phyloP scores from a whole-genome alignment of 1,284 basidiomycete species.

The Tetrapyrgos nigripes region DNA sequence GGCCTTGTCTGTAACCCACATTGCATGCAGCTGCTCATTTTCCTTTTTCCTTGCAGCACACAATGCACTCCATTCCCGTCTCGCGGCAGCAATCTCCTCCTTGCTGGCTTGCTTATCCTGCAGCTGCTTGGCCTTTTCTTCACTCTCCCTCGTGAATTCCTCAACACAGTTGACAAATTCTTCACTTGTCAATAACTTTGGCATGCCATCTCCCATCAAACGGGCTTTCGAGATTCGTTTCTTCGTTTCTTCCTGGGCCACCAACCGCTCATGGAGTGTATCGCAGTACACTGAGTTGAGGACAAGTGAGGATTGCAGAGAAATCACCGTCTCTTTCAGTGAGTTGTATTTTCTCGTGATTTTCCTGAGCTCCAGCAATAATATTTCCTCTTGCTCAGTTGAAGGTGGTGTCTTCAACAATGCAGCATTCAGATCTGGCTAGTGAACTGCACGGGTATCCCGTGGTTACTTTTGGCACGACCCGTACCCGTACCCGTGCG shows the following conservation, averaged over 20 bases:
- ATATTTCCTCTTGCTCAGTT: constrained; percentile 17
- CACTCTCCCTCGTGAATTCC: constrained; percentile 6
- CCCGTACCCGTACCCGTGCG: too few relatives aligned
- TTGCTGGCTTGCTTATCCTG: too few relatives aligned
- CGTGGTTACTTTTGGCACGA: too few relatives aligned
- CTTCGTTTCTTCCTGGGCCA: constrained; percentile 28
- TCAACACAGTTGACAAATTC: constrained; percentile 13
- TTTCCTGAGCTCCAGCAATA: constrained; percentile 18
- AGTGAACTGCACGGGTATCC: too few relatives aligned
- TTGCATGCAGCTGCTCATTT: background rate
- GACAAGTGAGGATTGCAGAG: constrained; percentile 21
- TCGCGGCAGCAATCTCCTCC: too few relatives aligned
- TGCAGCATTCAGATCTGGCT: too few relatives aligned
- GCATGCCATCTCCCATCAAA: constrained; percentile 26
- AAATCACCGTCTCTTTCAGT: constrained; percentile 16
- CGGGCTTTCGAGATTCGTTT: constrained; percentile 19
- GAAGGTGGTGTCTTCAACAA: constrained; percentile 15
- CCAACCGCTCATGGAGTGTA: constrained; percentile 21
- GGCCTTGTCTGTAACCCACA: too few relatives aligned
- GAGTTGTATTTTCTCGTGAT: constrained; percentile 8
- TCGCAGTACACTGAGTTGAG: constrained; percentile 24
- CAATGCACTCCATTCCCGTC: too few relatives aligned
- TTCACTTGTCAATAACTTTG: constrained; percentile 21
- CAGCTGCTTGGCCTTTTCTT: too few relatives aligned
- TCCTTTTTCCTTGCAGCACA: constrained; percentile 1